Base-by-base conservation (phyloP, 805 yeast genomes). In the Starmera caribaea region DNA sequence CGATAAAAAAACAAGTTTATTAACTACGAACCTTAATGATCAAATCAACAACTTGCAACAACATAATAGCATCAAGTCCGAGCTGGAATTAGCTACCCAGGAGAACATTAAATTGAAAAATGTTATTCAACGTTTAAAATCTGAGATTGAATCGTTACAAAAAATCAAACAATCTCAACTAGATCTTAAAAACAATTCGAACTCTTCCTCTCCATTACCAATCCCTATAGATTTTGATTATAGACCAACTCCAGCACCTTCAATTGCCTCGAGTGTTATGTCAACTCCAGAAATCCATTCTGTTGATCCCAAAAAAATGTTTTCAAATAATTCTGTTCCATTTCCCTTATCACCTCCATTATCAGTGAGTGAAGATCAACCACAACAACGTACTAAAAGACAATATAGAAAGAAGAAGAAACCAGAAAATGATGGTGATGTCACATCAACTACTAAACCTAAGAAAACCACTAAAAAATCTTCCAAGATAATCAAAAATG, bases 41-140 rank as follows among this genome's bases (percentile, higher is more conserved):
- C 10, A 12, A 35, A 8, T 30, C 41, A 14, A 40, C 35, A 16
- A 30, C 32, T 8, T 34, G 26, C 13, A 30, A 34, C 32, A n/a
- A 28, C 31, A 32, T 27, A 13, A 42, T 14, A 66, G 60, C 37
- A 39, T 68, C 37, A 60, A 62, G 35, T 43, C 47, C 35, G 71
- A 68, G 46, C 44, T 68, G n/a, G 68, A 65, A 38, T 55, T 53
- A 34, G 70, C 68, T 7, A 58, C 67, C 3, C 61, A 62, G 39
- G 73, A 68, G 49, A 68, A 68, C 45, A 65, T 61, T 38, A 68
- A 66, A 43, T 51, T 68, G 42, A 65, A 66, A 44, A 65, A 61
- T 36, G 64, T 68, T 4, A 53, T 68, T 8, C 54, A 53, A 3
- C 65, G 67, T 43, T 46, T 68, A 24, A 65, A 65, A 43, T 49